Evolutionary conservation across 2,329 filamentous ascomycete species (phyloP), one percentile per base, ranked within the genome.

Genomic region (Myriosclerotinia scirpicola): DNA sequence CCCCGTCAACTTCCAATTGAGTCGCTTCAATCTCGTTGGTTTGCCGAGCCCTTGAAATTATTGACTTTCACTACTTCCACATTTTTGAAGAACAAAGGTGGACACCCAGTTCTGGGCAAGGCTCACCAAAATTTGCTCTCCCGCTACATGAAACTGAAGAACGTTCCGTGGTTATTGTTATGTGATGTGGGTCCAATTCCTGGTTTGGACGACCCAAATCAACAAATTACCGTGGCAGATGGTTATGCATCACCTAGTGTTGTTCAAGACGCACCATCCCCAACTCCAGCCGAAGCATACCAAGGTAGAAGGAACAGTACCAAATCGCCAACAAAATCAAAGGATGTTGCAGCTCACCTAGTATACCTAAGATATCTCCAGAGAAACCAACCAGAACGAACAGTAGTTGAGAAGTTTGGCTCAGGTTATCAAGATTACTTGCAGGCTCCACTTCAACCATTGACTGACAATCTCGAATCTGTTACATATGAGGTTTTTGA

Each of bases 401-500:
- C 83, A 26, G 79, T 82, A 5, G 83, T 91, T 63, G 88, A 91
- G 75, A 81, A 83, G 42, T 91, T 91, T 72, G 87, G 87, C 85
- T 87, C 86, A 26, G 89, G 89, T 2, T 92, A 91, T 72, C 96
- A 99, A 75, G 95, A 99, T 77, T 99, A 95, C 83, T 83, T 99
- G 14, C 95, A 99, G 77, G 93, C 93, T 2, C 95, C 95, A 2
- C 82, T 99, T 52, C 96, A 99, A 77, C 95, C 95, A 0, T 83
- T 99, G 17, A 94, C 94, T 0, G 95, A 99, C 78, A 99, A 99
- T 73, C 84, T 99, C 17, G 96, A 99, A 77, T 97, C 93, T 56
- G 91, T 96, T 53, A 99, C 95, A 0, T 99, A 99, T 77, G 95
- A 99, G 76, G 94, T 98, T 2, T 99, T 99, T 74, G 95, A 99